phyloP scores from a whole-genome alignment of 106 monocot species.

The Platanthera zijinensis region DNA sequence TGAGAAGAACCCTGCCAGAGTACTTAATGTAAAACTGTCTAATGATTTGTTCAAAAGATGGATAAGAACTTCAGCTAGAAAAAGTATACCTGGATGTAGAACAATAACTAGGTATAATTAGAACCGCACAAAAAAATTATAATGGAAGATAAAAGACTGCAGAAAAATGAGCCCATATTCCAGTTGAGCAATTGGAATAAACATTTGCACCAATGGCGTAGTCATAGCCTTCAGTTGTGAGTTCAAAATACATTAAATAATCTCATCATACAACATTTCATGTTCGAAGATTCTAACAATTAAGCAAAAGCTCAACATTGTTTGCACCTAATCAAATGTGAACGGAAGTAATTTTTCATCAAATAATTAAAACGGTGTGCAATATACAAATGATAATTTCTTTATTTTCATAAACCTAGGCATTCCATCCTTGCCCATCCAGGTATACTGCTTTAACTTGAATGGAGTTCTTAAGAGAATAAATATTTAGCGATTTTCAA shows the following conservation, averaged over 20 bases:
- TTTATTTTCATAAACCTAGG: not conserved
- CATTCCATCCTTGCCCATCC: not conserved
- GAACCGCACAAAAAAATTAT: not conserved
- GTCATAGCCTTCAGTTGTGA: not conserved
- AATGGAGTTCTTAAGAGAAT: not conserved
- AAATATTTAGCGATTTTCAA: not conserved
- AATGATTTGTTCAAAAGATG: slow-evolving; percentile 41
- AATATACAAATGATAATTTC: not conserved
- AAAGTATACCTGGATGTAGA: slow-evolving; percentile 49
- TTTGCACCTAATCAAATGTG: not conserved
- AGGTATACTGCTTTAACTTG: not conserved
- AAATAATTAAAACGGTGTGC: not conserved
- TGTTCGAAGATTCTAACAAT: not conserved
- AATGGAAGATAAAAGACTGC: not conserved
- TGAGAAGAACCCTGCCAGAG: slow-evolving; percentile 69
- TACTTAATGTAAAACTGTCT: slow-evolving; percentile 31
- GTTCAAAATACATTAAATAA: not conserved
- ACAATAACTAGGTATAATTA: not conserved
- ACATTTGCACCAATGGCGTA: not conserved
- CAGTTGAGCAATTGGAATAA: not conserved
- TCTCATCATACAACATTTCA: slow-evolving; percentile 2
- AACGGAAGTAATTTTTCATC: slow-evolving; percentile 2
- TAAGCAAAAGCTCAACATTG: not conserved
- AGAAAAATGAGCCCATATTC: slow-evolving; percentile 2
- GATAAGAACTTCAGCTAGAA: slow-evolving; percentile 63